Base-by-base conservation (phyloP, 2,329 filamentous ascomycete species). In the Byssoonygena ceratinophila region DNA sequence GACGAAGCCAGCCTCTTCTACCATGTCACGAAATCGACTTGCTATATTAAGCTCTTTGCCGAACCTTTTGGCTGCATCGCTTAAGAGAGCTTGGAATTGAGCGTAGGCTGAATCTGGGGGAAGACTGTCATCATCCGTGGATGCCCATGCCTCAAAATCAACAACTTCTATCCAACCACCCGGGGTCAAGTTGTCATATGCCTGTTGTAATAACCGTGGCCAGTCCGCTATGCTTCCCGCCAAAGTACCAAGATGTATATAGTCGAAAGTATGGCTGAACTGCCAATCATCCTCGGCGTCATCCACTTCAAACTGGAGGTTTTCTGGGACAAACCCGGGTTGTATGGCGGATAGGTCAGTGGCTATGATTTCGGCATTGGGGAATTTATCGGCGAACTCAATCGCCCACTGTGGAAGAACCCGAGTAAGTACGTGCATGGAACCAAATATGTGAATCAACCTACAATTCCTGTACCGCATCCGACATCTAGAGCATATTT, bases 1-100 rank as follows among this genome's bases (percentile, higher is more conserved):
- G 11, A 68, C 63, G 53, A 80, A 80, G 0, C 78, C 78, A 0
- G 71, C 75, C 1, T 73, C 71, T 3, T 64, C 61, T 52, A 79
- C 67, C 46, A 71, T 69, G 23, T 64, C 60, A 52, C 66, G 64
- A n/a, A 69, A 63, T 12, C 64, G 56, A 9, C 62, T 51, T 34
- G 63, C 64, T 14, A 68, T 52, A 40, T 62, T 60, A 43, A 64
- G 54, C 14, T 49, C 46, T 43, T 63, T 64, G 16, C 63, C 63
- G 37, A 61, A 61, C 25, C 53, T 54, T 16, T 51, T 53, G 7
- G 60, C 58, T 3, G 61, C 60, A 47, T 59, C 55, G 46, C 54
- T 51, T n/a, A 62, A 45, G 4, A 55, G 53, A 4, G 56, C 52
- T 41, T 59, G 56, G 39, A 55, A 60, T 53, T 59, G 51, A 44